Evolutionary conservation across 2,329 filamentous ascomycete genomes (phyloP), one percentile per base, ranked within the genome.

Genomic region (Venturia effusa): DNA sequence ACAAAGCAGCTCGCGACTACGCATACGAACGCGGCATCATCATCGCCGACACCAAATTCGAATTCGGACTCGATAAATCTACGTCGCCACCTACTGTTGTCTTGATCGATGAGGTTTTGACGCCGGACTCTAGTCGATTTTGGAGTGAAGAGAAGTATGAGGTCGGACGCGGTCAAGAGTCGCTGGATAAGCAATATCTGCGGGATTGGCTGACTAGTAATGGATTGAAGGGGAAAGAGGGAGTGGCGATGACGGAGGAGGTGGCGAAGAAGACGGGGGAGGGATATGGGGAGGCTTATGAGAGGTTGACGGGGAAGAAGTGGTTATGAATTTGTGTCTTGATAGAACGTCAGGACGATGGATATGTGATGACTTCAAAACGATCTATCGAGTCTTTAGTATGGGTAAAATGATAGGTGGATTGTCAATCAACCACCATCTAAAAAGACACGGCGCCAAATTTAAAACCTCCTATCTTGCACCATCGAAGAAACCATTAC

Each of bases 61-160:
- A 90, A 76, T 93, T 91, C 71, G 88, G 86, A 1, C 77, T 89
- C 22, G 85, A 88, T 67, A 81, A 77, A 64, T 85, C 83, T 1
- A 81, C 84, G 66, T 83, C 89, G 70, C 65, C 64, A 70, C 65
- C 65, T 19, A 54, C 59, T 15, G 81, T 94, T 8, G 84, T 92
- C 41, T 79, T 93, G 61, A 85, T 92, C 4, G 91, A 96, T 71
- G 91, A 96, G 78, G 90, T 95, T 27, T 78, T 96, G 66, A 95
- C 91, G 8, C 91, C 92, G 2, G 80, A 81, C 67, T 78, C 74
- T 68, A 93, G 88, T 61, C 84, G 92, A 19, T 96, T 96, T 81
- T 97, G 93, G 92, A 86, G 87, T 0, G 84, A 82, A 67, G 85
- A 85, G 54, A 81, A 81, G 57, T 95, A 93, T 72, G 82, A 86